phyloP scores from a whole-genome alignment of 176 grass and related monocot genomes.

The Oryza glaberrima region DNA sequence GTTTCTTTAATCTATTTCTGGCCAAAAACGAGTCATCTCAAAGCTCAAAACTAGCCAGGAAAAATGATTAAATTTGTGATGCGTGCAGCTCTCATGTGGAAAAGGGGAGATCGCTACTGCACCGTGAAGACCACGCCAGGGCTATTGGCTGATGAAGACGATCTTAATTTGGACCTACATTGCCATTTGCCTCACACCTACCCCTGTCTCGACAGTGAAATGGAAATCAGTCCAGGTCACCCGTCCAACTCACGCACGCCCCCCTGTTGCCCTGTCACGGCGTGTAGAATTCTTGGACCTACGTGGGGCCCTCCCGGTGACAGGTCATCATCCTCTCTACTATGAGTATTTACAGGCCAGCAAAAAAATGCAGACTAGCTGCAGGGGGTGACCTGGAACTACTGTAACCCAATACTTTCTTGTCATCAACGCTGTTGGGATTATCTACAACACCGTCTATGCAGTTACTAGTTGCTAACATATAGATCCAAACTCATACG shows the following conservation, averaged over 20 bases:
- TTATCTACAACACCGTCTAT: too few relatives aligned
- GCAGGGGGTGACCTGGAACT: too few relatives aligned
- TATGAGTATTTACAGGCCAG: not conserved
- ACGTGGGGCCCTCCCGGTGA: not conserved
- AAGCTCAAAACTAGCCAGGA: not conserved
- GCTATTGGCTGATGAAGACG: not conserved
- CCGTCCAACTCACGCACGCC: not conserved
- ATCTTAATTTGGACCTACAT: not conserved
- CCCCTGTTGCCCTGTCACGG: not conserved
- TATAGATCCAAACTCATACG: too few relatives aligned
- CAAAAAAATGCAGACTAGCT: too few relatives aligned
- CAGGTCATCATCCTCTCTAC: not conserved
- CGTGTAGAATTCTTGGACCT: conserved; percentile 17
- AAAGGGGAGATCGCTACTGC: not conserved
- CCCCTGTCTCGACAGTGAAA: not conserved
- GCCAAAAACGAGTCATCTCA: not conserved
- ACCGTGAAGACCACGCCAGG: not conserved
- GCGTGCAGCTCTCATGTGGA: not conserved
- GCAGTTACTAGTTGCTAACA: too few relatives aligned
- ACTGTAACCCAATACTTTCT: too few relatives aligned
- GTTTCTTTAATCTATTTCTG: not conserved
- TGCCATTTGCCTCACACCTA: too few relatives aligned
- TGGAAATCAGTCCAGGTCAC: not conserved
- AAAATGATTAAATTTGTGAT: not conserved
- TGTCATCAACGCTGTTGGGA: too few relatives aligned